Evolutionary conservation across 352 stramenopile species (phyloP), one percentile per base, ranked within the genome.

Genomic region (Globisporangium radiosum): DNA sequence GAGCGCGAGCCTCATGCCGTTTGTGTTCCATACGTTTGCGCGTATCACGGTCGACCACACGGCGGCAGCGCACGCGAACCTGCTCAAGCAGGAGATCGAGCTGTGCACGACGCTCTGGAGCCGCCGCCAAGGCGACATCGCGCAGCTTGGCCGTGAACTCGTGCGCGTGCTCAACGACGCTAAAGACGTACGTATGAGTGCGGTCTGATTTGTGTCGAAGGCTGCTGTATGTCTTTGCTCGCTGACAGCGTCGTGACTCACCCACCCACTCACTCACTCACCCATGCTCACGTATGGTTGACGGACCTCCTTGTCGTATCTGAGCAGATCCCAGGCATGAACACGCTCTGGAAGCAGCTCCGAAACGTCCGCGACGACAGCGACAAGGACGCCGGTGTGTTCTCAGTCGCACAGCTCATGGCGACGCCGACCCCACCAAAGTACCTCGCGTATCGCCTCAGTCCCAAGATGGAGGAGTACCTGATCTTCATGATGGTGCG

Each of bases 391-490:
- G 49, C 68, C 10, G 70, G 66, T 0, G 66, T 80, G 3, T 81
- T 82, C 40, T 90, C 83, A 6, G 81, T 92, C 7, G 69, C 83
- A 2, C 75, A 79, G 38, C 68, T 92, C n/a, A 92, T 92, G 83
- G 62, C 74, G 14, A 79, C 73, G 52, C 74, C 78, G 25, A 92
- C 85, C 5, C 85, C 82, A 56, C 69, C 80, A 1, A 90, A 81
- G 59, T 92, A 88, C 54, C 68, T 94, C 11, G 82, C 84, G 7
- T 91, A 88, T 33, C 81, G 85, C 7, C 69, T 94, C 53, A 88
- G 83, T 17, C 81, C 83, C 8, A 94, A 89, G 62, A 92, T 94
- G 82, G 82, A 94, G 57, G 85, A 94, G 54, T 76, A 90, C 37
- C 59, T 94, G 7, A 66, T 92, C 9, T 94, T 94, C 66, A 90